Percentiles rank a stretch among this genome's conserved stretches.
Conservation (phyloP, 1,284 basidiomycete species). For the Rhodotorula sp. region DNA sequence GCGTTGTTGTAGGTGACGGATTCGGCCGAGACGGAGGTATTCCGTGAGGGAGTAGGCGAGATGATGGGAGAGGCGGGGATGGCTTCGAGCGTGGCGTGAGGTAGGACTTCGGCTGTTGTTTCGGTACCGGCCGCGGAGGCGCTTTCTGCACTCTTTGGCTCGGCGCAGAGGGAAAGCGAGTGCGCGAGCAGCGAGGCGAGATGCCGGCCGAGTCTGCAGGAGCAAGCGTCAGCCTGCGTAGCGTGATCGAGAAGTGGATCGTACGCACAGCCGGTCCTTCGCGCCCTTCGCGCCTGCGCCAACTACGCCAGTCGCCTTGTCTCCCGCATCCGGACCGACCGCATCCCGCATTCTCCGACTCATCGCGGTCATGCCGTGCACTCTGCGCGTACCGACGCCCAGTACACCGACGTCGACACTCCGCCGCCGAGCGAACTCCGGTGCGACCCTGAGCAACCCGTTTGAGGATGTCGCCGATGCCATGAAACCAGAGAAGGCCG, state of each 20-base stretch:
- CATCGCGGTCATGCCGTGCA: slow-evolving; percentile 27
- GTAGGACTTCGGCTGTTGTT: background rate
- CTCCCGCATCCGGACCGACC: slow-evolving; percentile 39
- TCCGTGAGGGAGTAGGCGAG: slow-evolving; percentile 27
- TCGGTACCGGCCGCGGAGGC: background rate
- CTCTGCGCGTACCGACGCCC: slow-evolving; percentile 32
- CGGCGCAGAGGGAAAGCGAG: slow-evolving; percentile 44
- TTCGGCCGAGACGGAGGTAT: slow-evolving; percentile 34
- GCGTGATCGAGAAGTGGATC: background rate
- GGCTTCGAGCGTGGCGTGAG: slow-evolving; percentile 14
- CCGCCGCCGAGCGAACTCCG: slow-evolving; percentile 34
- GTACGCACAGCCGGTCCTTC: slow-evolving; percentile 34
- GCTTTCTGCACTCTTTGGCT: background rate
- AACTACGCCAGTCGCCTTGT: slow-evolving; percentile 38
- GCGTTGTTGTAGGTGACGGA: slow-evolving; percentile 21
- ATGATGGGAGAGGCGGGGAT: slow-evolving; percentile 34
- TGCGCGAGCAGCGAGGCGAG: slow-evolving; percentile 44
- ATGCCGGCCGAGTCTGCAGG: slow-evolving; percentile 43
- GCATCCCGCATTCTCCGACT: slow-evolving; percentile 35
- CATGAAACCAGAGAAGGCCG: slow-evolving; percentile 28
- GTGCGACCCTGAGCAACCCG: slow-evolving; percentile 15
- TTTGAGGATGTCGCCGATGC: background rate
- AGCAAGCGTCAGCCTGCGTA: too few species aligned
- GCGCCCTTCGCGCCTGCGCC: slow-evolving; percentile 31
- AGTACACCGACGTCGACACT: slow-evolving; percentile 42